Base-by-base conservation (phyloP, 495 filamentous ascomycete species). In the Annulohypoxylon nitens region DNA sequence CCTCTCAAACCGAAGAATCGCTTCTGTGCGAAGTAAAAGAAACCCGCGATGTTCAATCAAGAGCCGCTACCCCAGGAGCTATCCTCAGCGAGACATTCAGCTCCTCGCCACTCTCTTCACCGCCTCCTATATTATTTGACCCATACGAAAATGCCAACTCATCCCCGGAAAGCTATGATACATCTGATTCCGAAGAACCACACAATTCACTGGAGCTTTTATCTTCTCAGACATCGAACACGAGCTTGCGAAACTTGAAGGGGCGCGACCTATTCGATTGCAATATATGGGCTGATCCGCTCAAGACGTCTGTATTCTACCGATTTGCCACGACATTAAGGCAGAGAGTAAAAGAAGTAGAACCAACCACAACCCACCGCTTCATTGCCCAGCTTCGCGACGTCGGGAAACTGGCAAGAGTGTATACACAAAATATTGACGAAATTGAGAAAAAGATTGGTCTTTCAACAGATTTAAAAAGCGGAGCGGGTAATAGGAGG, bases 401-500 rank as follows among this genome's bases (percentile, higher is more conserved):
- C 75, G 83, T 83, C 39, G 85, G 88, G 2, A 89, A 89, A 50
- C 78, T 92, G 23, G 86, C 91, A 14, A 78, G 90, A 36, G 90
- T 89, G 60, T 92, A 92, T 70, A 92, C 90, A 0, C 90, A 93
- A 71, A 93, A 93, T 58, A 93, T 93, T 33, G 90, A 93, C 66
- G 87, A 87, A 65, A 82, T 93, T 4, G 90, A 93, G 67, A 87
- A 88, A 59, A 85, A 89, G 20, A 87, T 90, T 18, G 90, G 90
- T 7, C 83, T 92, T 45, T 81, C 79, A 30, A 87, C 85, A 0
- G 82, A 85, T 14, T 77, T 92, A 20, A 76, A 80, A 5, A 78
- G 81, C 5, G 90, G 90, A 1, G 82, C 85, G 2, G 90, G 90
- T 7, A 89, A 83, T 70, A 80, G 86, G 23, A 82, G 85, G 58